Evolutionary conservation across 208 protist genomes (phyloP), one percentile per base, ranked within the genome.

Genomic region (Acanthamoeba culbertsoni): DNA sequence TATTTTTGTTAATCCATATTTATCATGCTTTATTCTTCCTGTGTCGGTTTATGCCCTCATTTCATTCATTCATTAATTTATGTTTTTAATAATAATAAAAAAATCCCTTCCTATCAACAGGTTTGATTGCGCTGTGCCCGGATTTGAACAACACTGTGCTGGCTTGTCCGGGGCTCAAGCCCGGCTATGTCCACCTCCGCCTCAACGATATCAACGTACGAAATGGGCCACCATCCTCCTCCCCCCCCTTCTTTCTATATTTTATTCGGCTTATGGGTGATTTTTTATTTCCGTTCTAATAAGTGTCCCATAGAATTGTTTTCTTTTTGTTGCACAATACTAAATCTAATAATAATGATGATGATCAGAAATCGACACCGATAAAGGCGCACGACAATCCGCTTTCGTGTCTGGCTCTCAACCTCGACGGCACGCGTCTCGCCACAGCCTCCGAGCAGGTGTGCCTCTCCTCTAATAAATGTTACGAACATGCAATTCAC

Each of bases 401-500:
- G n/a, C 94, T 99, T 5, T 82, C 92, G 14, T 96, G 94, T 53
- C 65, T 99, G 12, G 97, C 97, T 6, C 88, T 99, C n/a, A 98
- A 97, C 73, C 88, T 93, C 31, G 97, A 99, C 95, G 98, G 98
- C 37, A 97, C 96, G 0, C 62, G 95, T 8, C 79, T 99, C 5
- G 98, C 98, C 59, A 98, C 98, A 2, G 96, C 98, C 0, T 98
- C 96, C 26, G 97, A 98, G 77, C 98, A 97, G 57, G 82, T 95
- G 33, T 42, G 42, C 57, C 37, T 23, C 14, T 33, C 33, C 28
- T 12, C 12, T 55, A 8, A 14, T 62, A 77, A 57, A n/a, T 48
- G 16, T 86, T 33, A 20, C 46, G 37, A 14, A 43, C 31, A n/a
- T 16, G 43, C 26, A 20, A 18, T 86, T n/a, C 20, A 94, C 12